Base-by-base conservation (phyloP, 805 yeast genomes). In the Phaffomyces thermotolerans region DNA sequence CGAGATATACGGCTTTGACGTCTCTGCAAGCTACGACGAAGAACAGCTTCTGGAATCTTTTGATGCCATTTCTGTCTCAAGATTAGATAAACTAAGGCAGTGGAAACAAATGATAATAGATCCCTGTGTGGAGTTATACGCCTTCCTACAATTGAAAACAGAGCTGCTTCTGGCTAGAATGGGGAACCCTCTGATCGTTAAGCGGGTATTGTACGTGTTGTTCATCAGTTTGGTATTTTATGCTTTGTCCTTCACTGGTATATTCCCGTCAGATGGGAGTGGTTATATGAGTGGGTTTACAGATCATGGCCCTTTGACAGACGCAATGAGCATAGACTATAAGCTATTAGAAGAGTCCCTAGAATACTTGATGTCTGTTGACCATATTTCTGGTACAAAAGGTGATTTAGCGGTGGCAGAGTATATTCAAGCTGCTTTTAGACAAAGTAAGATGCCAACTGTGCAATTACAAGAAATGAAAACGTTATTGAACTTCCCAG, bases 101-200 rank as follows among this genome's bases (percentile, higher is more conserved):
- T 43, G 46, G 46, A 43, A 39, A 29, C 46, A 37, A 9, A 29
- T 33, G 23, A 69, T 74, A 4, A 59, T 76, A 34, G 79, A 75
- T 47, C 82, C 81, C 0, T 53, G 75, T 12, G 73, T 69, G 1
- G 66, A 64, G 36, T 37, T 65, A 1, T 66, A 68, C 51, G 47
- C 56, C 7, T 48, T 52, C 14, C 3, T 64, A 9, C 56, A 63
- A 42, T 62, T 66, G 34, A 69, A 72, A 41, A 65, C 78, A 42
- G 96, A 90, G 52, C 62, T 66, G 27, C 62, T 70, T 24, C 62
- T 91, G 12, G 68, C 79, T 17, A 75, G 75, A 47, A 52, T 85
- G n/a, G 96, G 96, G 5, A 88, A 90, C 57, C 96, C 96, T 4
- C 63, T 88, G 39, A 83, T 91, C 24, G 78, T 90, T 24, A 83